A percentile compares a stretch with the other conserved stretches of the same genome.
Evolutionary conservation across 768 basidiomycete genomes (phyloP).

Genomic region (Macrolepiota fuliginosa): DNA sequence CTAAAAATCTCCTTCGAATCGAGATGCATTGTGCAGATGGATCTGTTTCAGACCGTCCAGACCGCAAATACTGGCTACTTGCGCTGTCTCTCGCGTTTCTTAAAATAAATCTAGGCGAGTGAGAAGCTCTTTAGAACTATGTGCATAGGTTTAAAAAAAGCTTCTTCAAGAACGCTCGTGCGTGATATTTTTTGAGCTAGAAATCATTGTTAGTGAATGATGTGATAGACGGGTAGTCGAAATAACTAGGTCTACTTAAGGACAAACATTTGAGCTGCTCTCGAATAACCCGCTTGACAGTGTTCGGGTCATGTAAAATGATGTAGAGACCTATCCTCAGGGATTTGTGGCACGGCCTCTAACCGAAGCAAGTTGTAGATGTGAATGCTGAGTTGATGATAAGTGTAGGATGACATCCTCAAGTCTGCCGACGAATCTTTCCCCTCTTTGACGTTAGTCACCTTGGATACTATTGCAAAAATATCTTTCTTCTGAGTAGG

Average conservation of each 20-base stretch:
- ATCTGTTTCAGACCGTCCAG: background rate
- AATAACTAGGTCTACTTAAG: no score
- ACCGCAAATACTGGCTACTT: no score
- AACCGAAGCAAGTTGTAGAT: background rate
- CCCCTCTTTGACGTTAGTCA: background rate
- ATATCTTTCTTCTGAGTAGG: background rate
- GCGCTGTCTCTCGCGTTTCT: no score
- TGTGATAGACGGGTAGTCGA: no score
- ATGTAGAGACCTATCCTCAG: background rate
- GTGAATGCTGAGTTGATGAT: background rate
- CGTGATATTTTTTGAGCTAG: background rate
- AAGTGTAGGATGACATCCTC: background rate
- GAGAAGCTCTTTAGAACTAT: no score
- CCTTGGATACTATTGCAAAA: slow-evolving; percentile 1
- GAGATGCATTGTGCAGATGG: background rate
- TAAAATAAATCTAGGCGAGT: no score
- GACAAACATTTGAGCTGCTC: no score
- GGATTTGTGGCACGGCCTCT: slow-evolving; percentile 5
- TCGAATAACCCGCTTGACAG: no score
- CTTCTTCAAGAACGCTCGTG: no score
- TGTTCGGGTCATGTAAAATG: no score
- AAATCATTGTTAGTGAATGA: no score
- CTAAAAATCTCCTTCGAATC: background rate
- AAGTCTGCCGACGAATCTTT: background rate
- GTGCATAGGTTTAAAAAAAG: no score